Evolutionary conservation across 257 asterid genomes (phyloP), one percentile per base, ranked within the genome.

Genomic region (Mentha longifolia): DNA sequence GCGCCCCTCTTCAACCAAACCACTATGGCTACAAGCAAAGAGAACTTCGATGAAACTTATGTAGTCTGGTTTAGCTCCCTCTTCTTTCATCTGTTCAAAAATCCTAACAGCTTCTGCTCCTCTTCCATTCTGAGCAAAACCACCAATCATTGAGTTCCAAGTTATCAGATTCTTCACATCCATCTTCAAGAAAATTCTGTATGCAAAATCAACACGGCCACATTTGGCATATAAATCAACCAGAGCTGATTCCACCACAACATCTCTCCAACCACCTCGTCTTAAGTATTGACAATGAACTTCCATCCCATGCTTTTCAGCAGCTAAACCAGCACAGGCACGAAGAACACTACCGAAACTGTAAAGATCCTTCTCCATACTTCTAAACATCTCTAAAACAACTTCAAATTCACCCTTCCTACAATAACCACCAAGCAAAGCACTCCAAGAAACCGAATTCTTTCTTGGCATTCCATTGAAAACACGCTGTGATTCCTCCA

Each of bases 71-170:
- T 73, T 73, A 57, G 85, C 77, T 30, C 90, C 79, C 64, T 68
- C 86, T 13, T 25, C 55, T 56, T 83, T 81, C 98, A 91, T 94
- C 77, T 78, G 81, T 59, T 83, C 65, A 9, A 94, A 94, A 35
- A 82, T 61, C 75, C 69, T 39, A 20, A 88, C 73, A 67, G 96
- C 92, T 79, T 94, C 97, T 61, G 19, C 61, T 2, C 97, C 98
- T 71, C 88, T 81, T 16, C 99, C 97, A 22, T 91, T 91, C 82
- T 91, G 97, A 46, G 99, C 98, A 51, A 89, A 88, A 41, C 98
- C 98, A 61, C 97, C 88, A 28, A 94, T 85, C 97, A 94, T 86
- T 0, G 96, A 82, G 73, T 94, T 94, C 99, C 99, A 94, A 41
- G 95, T 85, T 46, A 94, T 89, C 75, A 87, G 61, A 74, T 91